Conservation (phyloP, 2,329 filamentous ascomycete genomes). For the Aspergillus sp. region DNA sequence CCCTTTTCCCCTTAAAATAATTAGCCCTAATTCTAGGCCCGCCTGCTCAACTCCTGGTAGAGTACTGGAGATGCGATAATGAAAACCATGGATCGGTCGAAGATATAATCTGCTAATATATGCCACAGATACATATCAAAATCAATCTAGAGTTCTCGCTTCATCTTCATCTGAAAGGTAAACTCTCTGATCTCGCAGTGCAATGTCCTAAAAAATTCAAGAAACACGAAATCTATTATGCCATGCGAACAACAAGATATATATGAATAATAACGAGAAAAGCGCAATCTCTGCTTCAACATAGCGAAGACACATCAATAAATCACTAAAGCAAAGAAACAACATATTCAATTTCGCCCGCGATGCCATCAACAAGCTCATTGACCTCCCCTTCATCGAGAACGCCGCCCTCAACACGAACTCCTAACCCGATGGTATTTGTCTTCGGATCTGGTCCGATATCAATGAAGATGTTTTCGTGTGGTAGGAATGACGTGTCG, state of each 20-base stretch:
- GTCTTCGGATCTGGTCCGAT: slow-evolving; percentile 31
- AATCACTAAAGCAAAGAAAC: not conserved
- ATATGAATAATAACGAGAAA: not conserved
- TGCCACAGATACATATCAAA: no score
- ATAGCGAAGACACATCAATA: not conserved
- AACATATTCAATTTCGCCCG: slow-evolving; percentile 25
- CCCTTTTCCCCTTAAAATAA: no score
- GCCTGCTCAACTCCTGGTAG: no score
- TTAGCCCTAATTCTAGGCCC: no score
- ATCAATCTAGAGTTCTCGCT: not conserved
- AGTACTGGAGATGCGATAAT: no score
- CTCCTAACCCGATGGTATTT: slow-evolving; percentile 33
- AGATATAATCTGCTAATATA: no score
- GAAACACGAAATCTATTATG: not conserved
- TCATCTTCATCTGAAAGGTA: not conserved
- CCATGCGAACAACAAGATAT: not conserved
- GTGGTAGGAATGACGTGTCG: slow-evolving; percentile 29
- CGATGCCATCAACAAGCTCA: slow-evolving; percentile 26
- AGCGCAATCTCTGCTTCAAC: not conserved
- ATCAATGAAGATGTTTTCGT: slow-evolving; percentile 33
- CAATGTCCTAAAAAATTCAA: not conserved
- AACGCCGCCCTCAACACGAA: slow-evolving; percentile 32
- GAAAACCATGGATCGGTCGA: no score
- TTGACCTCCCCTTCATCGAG: slow-evolving; percentile 24
- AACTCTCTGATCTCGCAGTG: not conserved